Evolutionary conservation across 75 land plant genomes (phyloP).

Genomic region (Cryptomeria japonica): DNA sequence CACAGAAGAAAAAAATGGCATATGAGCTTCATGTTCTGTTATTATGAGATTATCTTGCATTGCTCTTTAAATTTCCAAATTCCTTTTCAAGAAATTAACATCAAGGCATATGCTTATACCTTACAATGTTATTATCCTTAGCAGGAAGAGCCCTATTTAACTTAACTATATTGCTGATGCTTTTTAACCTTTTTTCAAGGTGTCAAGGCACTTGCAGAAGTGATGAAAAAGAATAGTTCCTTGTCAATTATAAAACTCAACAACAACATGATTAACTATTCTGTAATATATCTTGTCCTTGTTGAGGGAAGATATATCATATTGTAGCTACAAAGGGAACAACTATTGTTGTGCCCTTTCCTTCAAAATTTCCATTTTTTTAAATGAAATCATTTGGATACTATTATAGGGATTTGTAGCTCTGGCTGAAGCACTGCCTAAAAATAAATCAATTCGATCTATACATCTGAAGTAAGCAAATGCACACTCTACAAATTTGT

Average conservation of each 20-base stretch:
- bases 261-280: conserved; percentile 91
- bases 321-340: background rate
- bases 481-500: background rate
- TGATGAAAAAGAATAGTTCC: conserved; percentile 82
- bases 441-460: conserved; percentile 60
- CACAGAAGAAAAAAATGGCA: background rate
- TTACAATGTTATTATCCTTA: background rate
- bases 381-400: conserved; percentile 22
- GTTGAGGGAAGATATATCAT: background rate
- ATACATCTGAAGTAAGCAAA: conserved; percentile 82
- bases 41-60: background rate
- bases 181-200: conserved; percentile 54
- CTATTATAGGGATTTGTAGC: conserved; percentile 84
- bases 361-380: background rate
- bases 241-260: conserved; percentile 82
- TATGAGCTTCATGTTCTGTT: background rate
- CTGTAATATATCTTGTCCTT: conserved; percentile 47
- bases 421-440: conserved; percentile 81
- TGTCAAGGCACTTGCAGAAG: conserved; percentile 84
- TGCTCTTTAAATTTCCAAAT: background rate
- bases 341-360: background rate
- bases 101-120: background rate
- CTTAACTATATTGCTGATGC: background rate
- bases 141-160: background rate
- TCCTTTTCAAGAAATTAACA: background rate